A percentile compares a stretch with the other conserved stretches of the same genome.
phyloP scores from a whole-genome alignment of 371 early-diverging fungal genomes.

The Rhizopus arrhizus region DNA sequence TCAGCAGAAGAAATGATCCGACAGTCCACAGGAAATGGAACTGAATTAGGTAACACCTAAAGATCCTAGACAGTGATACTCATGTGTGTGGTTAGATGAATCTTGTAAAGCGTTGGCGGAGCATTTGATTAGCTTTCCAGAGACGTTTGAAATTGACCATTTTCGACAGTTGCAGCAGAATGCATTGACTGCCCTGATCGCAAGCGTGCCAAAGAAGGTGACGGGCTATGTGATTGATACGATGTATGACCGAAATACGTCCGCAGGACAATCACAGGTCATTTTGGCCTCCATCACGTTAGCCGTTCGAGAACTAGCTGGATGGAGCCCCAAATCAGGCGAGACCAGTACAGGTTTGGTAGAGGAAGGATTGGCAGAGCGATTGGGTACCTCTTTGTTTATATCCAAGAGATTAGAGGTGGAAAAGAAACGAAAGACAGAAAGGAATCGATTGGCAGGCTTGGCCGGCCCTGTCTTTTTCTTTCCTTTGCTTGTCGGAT shows the following conservation, averaged over 20 bases:
- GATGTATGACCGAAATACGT: slow-evolving; percentile 45
- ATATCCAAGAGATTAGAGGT: slow-evolving; percentile 40
- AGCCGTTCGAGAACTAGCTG: slow-evolving; percentile 46
- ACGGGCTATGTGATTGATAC: slow-evolving; percentile 42
- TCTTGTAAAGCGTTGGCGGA: slow-evolving; percentile 31
- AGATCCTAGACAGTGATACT: neutral
- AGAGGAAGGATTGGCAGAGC: neutral
- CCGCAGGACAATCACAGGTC: slow-evolving; percentile 30
- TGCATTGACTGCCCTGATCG: slow-evolving; percentile 40
- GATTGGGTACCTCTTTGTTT: slow-evolving; percentile 33
- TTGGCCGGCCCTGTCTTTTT: slow-evolving; percentile 46
- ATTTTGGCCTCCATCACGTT: slow-evolving; percentile 36
- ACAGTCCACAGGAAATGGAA: slow-evolving; percentile 38
- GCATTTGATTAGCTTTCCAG: slow-evolving; percentile 37
- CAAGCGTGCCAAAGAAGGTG: slow-evolving; percentile 35
- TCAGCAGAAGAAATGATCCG: slow-evolving; percentile 48
- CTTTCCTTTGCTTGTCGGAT: slow-evolving; percentile 50
- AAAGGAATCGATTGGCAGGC: slow-evolving; percentile 38
- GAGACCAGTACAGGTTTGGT: neutral
- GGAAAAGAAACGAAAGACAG: slow-evolving; percentile 20
- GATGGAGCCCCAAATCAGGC: slow-evolving; percentile 21
- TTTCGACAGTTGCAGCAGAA: slow-evolving; percentile 27
- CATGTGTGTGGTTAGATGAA: slow-evolving; percentile 28
- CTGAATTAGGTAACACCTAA: slow-evolving; percentile 36
- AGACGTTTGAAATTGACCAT: slow-evolving; percentile 36